Conservation (phyloP, 2,329 filamentous ascomycete genomes). For the Dichotomopilus funicola region DNA sequence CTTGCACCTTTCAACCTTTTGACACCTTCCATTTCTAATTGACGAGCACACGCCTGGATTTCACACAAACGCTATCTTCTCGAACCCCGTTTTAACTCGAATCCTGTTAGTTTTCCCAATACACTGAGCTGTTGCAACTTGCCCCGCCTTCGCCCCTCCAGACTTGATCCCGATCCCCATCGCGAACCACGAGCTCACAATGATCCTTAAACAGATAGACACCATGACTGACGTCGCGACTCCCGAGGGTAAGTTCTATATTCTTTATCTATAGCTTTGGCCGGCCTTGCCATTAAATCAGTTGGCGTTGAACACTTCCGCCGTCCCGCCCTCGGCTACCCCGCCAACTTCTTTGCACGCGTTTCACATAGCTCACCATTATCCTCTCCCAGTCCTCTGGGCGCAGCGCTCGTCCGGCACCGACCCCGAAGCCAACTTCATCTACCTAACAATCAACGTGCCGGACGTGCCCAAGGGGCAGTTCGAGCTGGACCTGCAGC, state of each 20-base stretch:
- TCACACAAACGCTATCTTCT: not conserved
- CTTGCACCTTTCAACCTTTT: not conserved
- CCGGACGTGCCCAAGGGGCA: slow-evolving; percentile 72
- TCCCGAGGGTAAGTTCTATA: slow-evolving; percentile 23
- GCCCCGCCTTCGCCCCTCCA: not conserved
- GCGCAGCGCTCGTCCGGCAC: slow-evolving; percentile 84
- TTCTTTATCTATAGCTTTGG: not conserved
- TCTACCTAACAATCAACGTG: slow-evolving; percentile 88
- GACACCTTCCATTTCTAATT: not conserved
- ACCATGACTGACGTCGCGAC: slow-evolving; percentile 21
- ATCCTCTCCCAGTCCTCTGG: slow-evolving; percentile 69
- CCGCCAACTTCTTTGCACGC: not conserved
- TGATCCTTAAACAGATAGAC: slow-evolving; percentile 3
- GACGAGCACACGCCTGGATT: not conserved
- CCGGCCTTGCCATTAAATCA: not conserved
- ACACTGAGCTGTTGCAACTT: slow-evolving; percentile 22
- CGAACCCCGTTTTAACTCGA: not conserved
- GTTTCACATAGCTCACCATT: not conserved
- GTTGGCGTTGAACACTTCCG: not conserved
- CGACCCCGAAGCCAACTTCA: slow-evolving; percentile 82
- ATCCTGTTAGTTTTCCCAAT: not conserved
- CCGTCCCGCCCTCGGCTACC: not conserved
- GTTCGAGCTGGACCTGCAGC: slow-evolving; percentile 76
- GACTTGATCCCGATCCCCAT: no score
- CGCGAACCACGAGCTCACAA: not conserved